These are phyloP conservation scores for Cystofilobasidium bisporidii DNA, from an alignment of 768 basidiomycete species.

Conservation along the genomic window DNA sequence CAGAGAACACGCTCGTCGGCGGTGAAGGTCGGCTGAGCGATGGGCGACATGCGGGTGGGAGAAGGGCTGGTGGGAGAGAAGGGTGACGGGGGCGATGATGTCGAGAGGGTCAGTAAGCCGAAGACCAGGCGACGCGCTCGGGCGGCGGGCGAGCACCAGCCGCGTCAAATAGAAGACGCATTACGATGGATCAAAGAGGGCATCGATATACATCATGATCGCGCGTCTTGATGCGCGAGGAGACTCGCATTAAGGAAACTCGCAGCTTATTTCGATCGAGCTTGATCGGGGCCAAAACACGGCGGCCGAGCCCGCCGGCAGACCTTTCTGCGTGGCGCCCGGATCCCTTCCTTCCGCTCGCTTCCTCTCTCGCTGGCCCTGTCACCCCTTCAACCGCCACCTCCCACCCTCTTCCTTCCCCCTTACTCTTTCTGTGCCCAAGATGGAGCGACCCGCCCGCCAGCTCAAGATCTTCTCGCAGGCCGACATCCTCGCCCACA, in stretches of 20 bases:
- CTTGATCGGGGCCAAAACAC: too few species aligned
- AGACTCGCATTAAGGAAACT: too few species aligned
- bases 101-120: neutral
- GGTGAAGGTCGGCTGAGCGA: slow-evolving; percentile 39
- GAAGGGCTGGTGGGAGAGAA: neutral
- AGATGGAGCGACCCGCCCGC: neutral
- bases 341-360: too few species aligned
- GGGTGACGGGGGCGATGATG: neutral
- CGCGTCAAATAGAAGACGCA: too few species aligned
- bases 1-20: slow-evolving; percentile 75
- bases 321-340: too few species aligned
- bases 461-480: slow-evolving; percentile 5
- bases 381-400: neutral
- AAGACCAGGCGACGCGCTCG: too few species aligned
- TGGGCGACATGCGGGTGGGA: neutral
- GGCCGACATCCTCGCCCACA: neutral
- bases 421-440: neutral
- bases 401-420: neutral
- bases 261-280: too few species aligned
- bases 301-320: too few species aligned
- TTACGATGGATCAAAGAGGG: too few species aligned
- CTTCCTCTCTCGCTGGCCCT: neutral
- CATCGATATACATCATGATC: too few species aligned
- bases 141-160: too few species aligned
- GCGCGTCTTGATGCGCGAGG: too few species aligned